Evolutionary conservation across 768 basidiomycete species (phyloP).

Genomic region (Russula lepida): DNA sequence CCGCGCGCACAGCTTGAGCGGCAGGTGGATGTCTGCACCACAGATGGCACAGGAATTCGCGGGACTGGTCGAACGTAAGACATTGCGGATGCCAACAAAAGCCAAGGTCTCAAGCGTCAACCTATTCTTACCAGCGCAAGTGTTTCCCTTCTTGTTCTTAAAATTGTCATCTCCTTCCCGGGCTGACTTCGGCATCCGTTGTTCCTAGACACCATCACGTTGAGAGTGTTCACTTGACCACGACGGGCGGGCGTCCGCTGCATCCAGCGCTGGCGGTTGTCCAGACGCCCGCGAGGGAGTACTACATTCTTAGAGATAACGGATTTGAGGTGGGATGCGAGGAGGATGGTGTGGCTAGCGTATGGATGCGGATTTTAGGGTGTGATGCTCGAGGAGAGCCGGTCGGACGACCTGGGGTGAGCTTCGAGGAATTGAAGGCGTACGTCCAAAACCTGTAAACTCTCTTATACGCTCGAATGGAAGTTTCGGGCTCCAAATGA

Average conservation of each 20-base stretch:
- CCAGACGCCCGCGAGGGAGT: conserved; percentile 61
- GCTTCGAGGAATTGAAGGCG: conserved; percentile 8
- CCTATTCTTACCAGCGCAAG: conserved; percentile 60
- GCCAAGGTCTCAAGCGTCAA: conserved; percentile 32
- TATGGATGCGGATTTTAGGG: conserved; percentile 54
- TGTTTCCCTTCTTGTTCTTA: background rate
- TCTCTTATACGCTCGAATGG: conserved; percentile 42
- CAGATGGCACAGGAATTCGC: conserved; percentile 68
- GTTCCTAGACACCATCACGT: conserved; percentile 58
- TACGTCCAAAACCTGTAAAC: conserved; percentile 8
- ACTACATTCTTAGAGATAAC: conserved; percentile 63
- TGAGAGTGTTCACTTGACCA: conserved; percentile 63
- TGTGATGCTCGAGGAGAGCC: conserved; percentile 31
- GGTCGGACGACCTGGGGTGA: background rate
- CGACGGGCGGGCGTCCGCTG: conserved; percentile 34
- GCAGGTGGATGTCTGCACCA: conserved; percentile 55
- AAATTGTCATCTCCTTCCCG: background rate
- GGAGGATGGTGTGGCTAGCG: conserved; percentile 55
- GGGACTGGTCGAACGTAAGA: conserved; percentile 30
- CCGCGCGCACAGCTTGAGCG: conserved; percentile 47
- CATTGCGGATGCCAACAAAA: conserved; percentile 19
- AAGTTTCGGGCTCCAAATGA: conserved; percentile 39
- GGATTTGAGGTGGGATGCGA: conserved; percentile 72
- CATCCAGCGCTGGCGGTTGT: conserved; percentile 60
- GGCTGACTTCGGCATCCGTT: background rate